Base-by-base conservation (phyloP, 208 protist genomes). In the Wallacemonas sp. region DNA sequence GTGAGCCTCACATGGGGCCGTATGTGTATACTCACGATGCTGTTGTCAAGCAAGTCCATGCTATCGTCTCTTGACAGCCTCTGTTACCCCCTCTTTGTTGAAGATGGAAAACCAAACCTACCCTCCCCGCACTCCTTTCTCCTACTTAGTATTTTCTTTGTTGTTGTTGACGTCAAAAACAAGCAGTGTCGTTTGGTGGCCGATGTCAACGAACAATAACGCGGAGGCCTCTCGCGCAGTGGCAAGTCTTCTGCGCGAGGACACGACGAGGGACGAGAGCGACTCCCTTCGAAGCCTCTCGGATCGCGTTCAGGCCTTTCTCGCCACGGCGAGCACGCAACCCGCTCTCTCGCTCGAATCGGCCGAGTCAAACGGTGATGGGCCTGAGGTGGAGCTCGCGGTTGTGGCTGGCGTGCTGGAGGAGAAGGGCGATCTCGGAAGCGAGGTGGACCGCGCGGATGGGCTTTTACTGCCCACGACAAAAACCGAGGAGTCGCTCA, bases 331-430 rank as follows among this genome's bases (percentile, higher is more conserved):
- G 2, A 14, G n/a, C 26, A 58, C 52, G 19, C 52, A 58, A 29
- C 52, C 52, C n/a, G 52, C 52, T 5, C 52, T 12, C n/a, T 24
- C 52, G 26, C n/a, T 58, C 4, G 52, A 58, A 39, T 29, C 36
- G 32, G 44, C 36, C 17, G 43, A 41, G 26, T 21, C 17, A 6
- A 24, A 24, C 19, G 61, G 1, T 0, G 55, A 44, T 19, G 63
- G 36, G n/a, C 68, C 41, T 23, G 61, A 67, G 14, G 76, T 94
- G 43, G 76, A 93, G 55, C 79, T 96, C 16, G 90, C 66, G 54
- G 82, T 96, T 11, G 88, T 96, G 2, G 88, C 91, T 0, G 91
- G 91, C 9, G 91, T 96, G 41, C 61, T 96, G 6, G 83, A 96
- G 70, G 71, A 78, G 26, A 56, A 65, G 30, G 19, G 48, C 6